Evolutionary conservation across 2,329 filamentous ascomycete genomes (phyloP).

Genomic region (Clonostachys rosea): DNA sequence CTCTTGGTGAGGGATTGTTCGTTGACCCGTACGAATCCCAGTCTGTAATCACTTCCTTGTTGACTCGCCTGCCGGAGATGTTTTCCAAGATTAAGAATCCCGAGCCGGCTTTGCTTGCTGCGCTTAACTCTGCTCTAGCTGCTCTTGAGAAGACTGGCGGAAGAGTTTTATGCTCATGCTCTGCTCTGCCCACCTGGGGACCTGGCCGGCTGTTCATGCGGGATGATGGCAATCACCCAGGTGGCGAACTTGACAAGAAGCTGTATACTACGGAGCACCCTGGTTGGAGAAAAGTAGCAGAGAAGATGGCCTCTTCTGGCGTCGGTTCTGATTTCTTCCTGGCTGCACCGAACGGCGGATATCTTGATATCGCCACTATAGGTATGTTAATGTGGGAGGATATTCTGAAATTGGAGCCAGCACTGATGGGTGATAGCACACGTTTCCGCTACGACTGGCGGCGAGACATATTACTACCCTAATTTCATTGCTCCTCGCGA

Average conservation of each 20-base stretch:
- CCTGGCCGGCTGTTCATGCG: slow-evolving; percentile 80
- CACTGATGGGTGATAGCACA: slow-evolving; percentile 31
- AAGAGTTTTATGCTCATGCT: slow-evolving; percentile 84
- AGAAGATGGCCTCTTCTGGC: slow-evolving; percentile 82
- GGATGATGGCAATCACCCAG: slow-evolving; percentile 82
- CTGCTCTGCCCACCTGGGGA: slow-evolving; percentile 86
- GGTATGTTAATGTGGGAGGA: slow-evolving; percentile 29
- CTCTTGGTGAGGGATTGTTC: slow-evolving; percentile 85
- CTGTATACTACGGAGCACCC: slow-evolving; percentile 87
- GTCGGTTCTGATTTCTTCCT: slow-evolving; percentile 94
- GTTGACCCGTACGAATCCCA: slow-evolving; percentile 91
- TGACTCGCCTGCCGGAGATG: slow-evolving; percentile 76
- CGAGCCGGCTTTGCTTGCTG: slow-evolving; percentile 81
- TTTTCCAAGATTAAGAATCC: slow-evolving; percentile 87
- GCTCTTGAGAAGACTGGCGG: slow-evolving; percentile 84
- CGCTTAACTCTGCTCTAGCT: slow-evolving; percentile 77
- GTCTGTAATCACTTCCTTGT: slow-evolving; percentile 80
- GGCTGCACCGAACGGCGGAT: slow-evolving; percentile 83
- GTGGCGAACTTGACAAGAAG: slow-evolving; percentile 87
- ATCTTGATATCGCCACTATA: slow-evolving; percentile 91
- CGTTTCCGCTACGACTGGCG: slow-evolving; percentile 82
- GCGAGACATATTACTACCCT: slow-evolving; percentile 94
- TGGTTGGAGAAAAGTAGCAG: slow-evolving; percentile 79
- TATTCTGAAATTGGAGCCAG: too few species aligned
- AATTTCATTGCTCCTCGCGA: slow-evolving; percentile 91